These are phyloP conservation scores for Paramecium tetraurelia DNA, from an alignment of 73 alveolate genomes.

Conservation along the genomic window DNA sequence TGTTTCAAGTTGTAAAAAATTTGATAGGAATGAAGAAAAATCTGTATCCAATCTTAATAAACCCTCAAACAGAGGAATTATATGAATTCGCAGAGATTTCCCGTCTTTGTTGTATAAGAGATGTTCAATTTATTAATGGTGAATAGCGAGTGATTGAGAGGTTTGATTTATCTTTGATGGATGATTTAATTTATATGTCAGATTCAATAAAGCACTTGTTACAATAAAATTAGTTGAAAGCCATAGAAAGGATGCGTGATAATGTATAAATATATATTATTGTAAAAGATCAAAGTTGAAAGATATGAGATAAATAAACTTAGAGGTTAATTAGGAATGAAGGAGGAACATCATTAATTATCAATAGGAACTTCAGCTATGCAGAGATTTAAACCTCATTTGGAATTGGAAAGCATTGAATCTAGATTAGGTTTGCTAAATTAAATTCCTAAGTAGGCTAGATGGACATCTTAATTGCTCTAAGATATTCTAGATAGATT, in stretches of 20 bases:
- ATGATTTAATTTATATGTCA: neutral
- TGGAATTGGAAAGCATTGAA: neutral
- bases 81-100: conserved; percentile 10
- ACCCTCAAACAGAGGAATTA: neutral
- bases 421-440: neutral
- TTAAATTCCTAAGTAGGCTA: neutral
- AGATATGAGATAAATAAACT: neutral
- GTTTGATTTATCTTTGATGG: neutral
- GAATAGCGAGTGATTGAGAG: neutral
- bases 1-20: conserved; percentile 22
- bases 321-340: neutral
- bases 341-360: neutral
- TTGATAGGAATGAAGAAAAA: neutral
- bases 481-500: neutral
- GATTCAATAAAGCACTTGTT: neutral
- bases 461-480: conserved; percentile 25
- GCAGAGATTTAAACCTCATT: conserved; percentile 41
- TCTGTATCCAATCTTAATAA: neutral
- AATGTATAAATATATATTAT: neutral
- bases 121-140: neutral
- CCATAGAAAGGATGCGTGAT: neutral
- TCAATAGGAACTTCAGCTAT: neutral
- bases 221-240: neutral
- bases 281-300: neutral
- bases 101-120: neutral